Conservation (phyloP, 2,329 filamentous ascomycete genomes). For the Colletotrichum horii region DNA sequence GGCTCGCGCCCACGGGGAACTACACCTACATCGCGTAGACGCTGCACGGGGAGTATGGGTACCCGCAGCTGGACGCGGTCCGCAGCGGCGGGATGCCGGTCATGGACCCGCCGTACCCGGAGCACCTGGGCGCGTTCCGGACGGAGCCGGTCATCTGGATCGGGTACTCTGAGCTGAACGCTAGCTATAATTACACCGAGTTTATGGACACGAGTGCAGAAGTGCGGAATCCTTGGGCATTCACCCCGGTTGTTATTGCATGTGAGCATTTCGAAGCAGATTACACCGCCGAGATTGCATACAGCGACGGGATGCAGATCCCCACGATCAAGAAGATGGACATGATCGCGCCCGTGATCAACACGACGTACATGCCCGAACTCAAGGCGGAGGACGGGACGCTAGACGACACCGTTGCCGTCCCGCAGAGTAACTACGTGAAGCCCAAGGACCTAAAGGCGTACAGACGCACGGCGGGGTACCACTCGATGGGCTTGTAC, state of each 20-base stretch:
- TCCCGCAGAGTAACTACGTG: constrained; percentile 29
- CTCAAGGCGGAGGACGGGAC: constrained; percentile 33
- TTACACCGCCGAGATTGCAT: constrained; percentile 33
- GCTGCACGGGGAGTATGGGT: constrained; percentile 32
- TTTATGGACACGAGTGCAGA: constrained; percentile 17
- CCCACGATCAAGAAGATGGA: constrained; percentile 23
- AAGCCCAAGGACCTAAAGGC: constrained; percentile 23
- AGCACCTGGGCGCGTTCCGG: constrained; percentile 33
- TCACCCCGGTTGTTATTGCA: constrained; percentile 34
- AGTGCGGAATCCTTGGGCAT: constrained; percentile 14
- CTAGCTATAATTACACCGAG: constrained; percentile 20
- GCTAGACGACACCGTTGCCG: constrained; percentile 32
- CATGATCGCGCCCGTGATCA: constrained; percentile 28
- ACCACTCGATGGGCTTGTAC: constrained; percentile 33
- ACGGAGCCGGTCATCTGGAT: constrained; percentile 39
- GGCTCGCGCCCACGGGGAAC: constrained; percentile 31
- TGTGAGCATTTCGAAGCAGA: constrained; percentile 38
- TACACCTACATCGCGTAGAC: constrained; percentile 34
- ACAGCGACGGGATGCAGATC: constrained; percentile 28
- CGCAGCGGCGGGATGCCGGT: constrained; percentile 30
- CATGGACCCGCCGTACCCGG: constrained; percentile 24
- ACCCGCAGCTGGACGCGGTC: constrained; percentile 25
- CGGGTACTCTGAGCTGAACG: constrained; percentile 31
- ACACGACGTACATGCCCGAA: constrained; percentile 29
- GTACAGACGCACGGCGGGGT: constrained; percentile 34